phyloP scores from a whole-genome alignment of 208 protist species.

The Acanthamoeba castellanii region DNA sequence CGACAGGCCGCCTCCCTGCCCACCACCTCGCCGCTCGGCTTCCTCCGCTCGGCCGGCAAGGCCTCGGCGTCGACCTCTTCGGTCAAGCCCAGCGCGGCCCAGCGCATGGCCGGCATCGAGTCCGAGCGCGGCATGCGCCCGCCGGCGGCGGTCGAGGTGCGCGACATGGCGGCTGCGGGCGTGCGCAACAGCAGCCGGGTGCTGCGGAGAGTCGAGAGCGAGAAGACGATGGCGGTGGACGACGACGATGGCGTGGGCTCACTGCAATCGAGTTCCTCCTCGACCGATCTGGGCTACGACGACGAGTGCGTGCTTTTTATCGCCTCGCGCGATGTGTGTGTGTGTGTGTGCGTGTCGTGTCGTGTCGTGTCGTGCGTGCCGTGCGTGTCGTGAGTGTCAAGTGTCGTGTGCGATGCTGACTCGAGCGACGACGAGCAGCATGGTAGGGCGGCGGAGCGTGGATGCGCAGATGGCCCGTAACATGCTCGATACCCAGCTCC shows the following conservation, averaged over 20 bases:
- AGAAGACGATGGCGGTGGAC: neutral
- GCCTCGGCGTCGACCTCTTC: too few species aligned
- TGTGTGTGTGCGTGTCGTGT: neutral
- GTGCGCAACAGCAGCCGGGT: neutral
- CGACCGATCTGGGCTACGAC: neutral
- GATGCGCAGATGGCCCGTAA: conserved; percentile 23
- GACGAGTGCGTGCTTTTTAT: neutral
- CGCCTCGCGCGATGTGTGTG: too few species aligned
- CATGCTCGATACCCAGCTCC: conserved; percentile 25
- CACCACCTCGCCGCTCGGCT: too few species aligned
- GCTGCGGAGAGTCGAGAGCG: conserved; percentile 11
- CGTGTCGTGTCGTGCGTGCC: neutral
- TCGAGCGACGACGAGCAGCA: neutral
- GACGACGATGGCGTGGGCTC: neutral
- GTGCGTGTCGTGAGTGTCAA: neutral
- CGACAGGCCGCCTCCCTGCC: too few species aligned
- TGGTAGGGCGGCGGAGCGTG: neutral
- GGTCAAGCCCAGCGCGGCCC: too few species aligned
- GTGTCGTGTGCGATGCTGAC: too few species aligned
- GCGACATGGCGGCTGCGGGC: too few species aligned
- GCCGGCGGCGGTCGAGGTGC: too few species aligned
- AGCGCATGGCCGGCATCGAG: too few species aligned
- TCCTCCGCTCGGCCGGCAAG: too few species aligned
- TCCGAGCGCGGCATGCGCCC: too few species aligned
- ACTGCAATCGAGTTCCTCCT: neutral